phyloP scores from a whole-genome alignment of 345 rosid species.

The Raphanus raphanistrum region DNA sequence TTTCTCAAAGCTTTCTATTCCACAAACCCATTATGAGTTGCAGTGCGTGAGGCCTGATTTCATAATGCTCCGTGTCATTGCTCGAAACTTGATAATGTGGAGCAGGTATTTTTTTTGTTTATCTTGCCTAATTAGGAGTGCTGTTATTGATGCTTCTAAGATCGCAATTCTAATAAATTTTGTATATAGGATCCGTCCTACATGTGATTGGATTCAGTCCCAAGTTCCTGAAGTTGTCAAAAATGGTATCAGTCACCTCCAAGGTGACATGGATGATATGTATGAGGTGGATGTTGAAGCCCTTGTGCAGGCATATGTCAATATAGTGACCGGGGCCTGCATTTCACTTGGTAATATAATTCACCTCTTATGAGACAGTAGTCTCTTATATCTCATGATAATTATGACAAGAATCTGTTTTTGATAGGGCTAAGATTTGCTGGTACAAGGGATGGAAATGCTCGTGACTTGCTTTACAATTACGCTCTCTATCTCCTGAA shows the following conservation, averaged over 20 bases:
- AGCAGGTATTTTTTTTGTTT: constrained; percentile 55
- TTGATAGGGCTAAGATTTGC: constrained; percentile 86
- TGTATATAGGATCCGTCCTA: constrained; percentile 68
- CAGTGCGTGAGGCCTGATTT: constrained; percentile 95
- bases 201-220: constrained; percentile 80
- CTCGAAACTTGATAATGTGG: constrained; percentile 96
- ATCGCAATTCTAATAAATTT: constrained; percentile 26
- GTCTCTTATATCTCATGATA: constrained; percentile 22
- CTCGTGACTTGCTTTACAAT: constrained; percentile 34
- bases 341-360: constrained; percentile 71
- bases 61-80: constrained; percentile 97
- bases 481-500: constrained; percentile 50
- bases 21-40: constrained; percentile 78
- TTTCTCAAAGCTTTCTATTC: constrained; percentile 76
- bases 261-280: constrained; percentile 59
- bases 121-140: constrained; percentile 16
- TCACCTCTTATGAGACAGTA: neutral
- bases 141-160: constrained; percentile 13
- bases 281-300: constrained; percentile 82
- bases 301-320: constrained; percentile 84
- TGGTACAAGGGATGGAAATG: constrained; percentile 86
- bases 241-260: constrained; percentile 59
- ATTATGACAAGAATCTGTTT: constrained; percentile 29
- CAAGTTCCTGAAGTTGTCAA: constrained; percentile 86
- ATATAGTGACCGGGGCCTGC: constrained; percentile 91